Base-by-base conservation (phyloP, 2,329 filamentous ascomycete species). In the Neurospora sp. region DNA sequence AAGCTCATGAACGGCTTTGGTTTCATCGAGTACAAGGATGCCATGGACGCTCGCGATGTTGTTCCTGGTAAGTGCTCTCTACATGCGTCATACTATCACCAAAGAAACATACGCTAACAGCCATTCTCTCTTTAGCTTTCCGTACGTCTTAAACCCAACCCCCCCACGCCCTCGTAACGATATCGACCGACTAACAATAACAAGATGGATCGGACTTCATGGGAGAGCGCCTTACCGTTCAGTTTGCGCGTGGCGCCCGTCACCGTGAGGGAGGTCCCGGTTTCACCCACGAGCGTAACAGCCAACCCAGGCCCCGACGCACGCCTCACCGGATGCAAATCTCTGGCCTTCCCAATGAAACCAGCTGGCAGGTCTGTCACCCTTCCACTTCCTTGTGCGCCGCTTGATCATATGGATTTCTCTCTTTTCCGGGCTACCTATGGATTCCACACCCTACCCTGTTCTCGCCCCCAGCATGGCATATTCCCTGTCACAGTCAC, bases 1-100 rank as follows among this genome's bases (percentile, higher is more conserved):
- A 99, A 99, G 86, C 89, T 99, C 74, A 99, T 99, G 96, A 98
- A 97, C 80, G 96, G 96, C 78, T 99, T 99, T 80, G 96, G 96
- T 80, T 99, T 99, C 85, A 97, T 99, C 80, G 96, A 99, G 82
- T 99, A 98, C 83, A 96, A 97, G 82, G 96, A 98, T 84, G 89
- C 93, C 71, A 92, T 97, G 91, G 96, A 99, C 84, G 96, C 96
- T 76, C 92, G 95, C 79, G 96, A 99, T 83, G 94, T 99, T 74
- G 96, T 99, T 78, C 96, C 96, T 82, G 95, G 96, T 97, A 88
- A 84, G 90, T 78, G 40, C 57, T 37, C 10, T 73, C 72, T 71
- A 68, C 71, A 62, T 69, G 69, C 69, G 70, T 41, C n/a, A 52
- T 38, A 33, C 33, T 15, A 52, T 12, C 12, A 8, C 5, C 6